These are phyloP conservation scores for Metschnikowia koreensis DNA, from an alignment of 805 yeast genomes.

Conservation along the genomic window DNA sequence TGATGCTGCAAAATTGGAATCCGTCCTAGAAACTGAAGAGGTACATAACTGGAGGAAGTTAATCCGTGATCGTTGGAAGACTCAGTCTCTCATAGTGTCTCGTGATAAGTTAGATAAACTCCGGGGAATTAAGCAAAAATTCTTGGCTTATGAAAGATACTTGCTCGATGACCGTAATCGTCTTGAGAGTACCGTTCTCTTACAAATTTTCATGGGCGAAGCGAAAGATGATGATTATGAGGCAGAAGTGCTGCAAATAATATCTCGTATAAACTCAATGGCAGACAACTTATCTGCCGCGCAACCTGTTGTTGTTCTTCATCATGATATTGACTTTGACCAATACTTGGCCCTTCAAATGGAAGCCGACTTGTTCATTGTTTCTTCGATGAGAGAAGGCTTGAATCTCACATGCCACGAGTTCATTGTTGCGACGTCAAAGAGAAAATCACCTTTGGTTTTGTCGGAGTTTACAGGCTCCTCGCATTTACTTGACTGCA, in stretches of 20 bases:
- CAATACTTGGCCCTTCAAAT: slow-evolving; percentile 83
- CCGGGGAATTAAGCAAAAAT: slow-evolving; percentile 84
- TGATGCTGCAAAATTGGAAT: slow-evolving; percentile 58
- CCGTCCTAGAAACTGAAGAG: slow-evolving; percentile 43
- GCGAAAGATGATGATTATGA: slow-evolving; percentile 62
- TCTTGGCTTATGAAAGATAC: slow-evolving; percentile 82
- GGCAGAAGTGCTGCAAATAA: slow-evolving; percentile 69
- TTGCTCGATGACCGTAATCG: slow-evolving; percentile 69
- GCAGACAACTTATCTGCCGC: slow-evolving; percentile 66
- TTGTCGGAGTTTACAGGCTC: slow-evolving; percentile 95
- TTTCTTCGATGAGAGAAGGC: slow-evolving; percentile 92
- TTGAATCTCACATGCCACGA: slow-evolving; percentile 97
- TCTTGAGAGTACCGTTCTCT: slow-evolving; percentile 66
- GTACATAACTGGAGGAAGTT: slow-evolving; percentile 65
- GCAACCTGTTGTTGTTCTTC: slow-evolving; percentile 84
- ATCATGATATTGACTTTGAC: slow-evolving; percentile 83
- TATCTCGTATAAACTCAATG: slow-evolving; percentile 79
- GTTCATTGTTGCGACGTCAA: slow-evolving; percentile 71
- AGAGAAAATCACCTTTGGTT: slow-evolving; percentile 75
- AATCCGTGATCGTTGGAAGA: slow-evolving; percentile 77
- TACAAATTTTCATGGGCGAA: slow-evolving; percentile 75
- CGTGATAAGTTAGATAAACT: slow-evolving; percentile 86
- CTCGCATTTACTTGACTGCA: slow-evolving; percentile 62
- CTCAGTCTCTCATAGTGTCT: slow-evolving; percentile 70
- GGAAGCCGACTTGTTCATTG: slow-evolving; percentile 87